Base-by-base conservation (phyloP, 805 yeast genomes). In the Blastobotrys robertii region DNA sequence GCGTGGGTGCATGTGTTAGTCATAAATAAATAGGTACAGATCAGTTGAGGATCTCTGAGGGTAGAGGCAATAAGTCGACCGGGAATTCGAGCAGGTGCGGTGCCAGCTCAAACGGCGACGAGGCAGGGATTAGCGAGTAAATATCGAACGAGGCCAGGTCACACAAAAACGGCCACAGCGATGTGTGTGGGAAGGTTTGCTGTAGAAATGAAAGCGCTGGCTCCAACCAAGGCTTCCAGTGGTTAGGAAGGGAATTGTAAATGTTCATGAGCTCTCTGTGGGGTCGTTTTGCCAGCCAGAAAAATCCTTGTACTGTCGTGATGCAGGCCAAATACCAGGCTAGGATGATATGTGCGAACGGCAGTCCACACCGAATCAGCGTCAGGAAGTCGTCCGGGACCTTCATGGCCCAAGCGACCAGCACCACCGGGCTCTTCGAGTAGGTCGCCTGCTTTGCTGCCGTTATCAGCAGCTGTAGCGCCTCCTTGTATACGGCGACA, bases 201-300 rank as follows among this genome's bases (percentile, higher is more conserved):
- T 19, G 25, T 19, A 19, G 25, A 19, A 19, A 19, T 4, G 25
- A 19, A 19, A 19, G 25, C 25, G 25, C 25, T 19, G 25, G 25
- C 25, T 19, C 25, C 6, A 16, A 12, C 12, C 22, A 29, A 8
- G 32, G 19, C 9, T 10, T 16, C 39, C 39, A 37, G n/a, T n/a
- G 9, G n/a, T 14, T 14, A 11, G n/a, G 25, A 12, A 37, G 33
- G 9, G 22, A 15, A 10, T 29, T 9, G 12, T 10, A 14, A 13
- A 48, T 36, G 12, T 22, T 34, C 13, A 15, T 8, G 19, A 48
- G 37, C 31, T 48, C 49, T 4, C 38, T 33, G 14, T 9, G 11
- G 9, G 49, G 49, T 13, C 50, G 41, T n/a, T 22, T 16, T 10
- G 42, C 44, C 8, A 49, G 34, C 52, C 52, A 49, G 42, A 49